Conservation (phyloP, 345 rosid species). For the Pistacia vera region DNA sequence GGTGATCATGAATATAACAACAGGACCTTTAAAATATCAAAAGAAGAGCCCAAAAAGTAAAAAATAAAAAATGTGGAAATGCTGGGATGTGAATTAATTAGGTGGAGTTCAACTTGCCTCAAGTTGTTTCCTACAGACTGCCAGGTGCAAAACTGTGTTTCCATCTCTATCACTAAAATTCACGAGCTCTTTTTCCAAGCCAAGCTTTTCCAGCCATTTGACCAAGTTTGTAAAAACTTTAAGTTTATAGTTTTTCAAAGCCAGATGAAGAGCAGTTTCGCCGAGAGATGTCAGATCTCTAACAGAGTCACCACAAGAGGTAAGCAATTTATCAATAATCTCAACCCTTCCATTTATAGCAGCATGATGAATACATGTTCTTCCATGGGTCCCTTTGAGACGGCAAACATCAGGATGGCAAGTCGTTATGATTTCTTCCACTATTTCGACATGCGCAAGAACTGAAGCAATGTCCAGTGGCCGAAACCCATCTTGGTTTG, state of each 20-base stretch:
- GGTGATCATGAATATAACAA: neutral
- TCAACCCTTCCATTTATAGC: neutral
- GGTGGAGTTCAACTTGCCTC: neutral
- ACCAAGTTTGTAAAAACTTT: slow-evolving; percentile 2
- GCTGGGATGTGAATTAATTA: no score
- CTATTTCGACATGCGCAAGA: neutral
- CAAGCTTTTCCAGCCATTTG: neutral
- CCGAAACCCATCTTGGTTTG: no score
- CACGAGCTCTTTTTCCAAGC: neutral
- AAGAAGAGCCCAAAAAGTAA: no score
- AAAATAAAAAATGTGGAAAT: no score
- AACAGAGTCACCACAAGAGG: neutral
- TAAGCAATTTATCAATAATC: neutral
- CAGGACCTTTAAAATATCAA: no score
- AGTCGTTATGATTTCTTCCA: neutral
- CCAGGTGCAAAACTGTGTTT: slow-evolving; percentile 13
- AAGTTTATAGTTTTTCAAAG: slow-evolving; percentile 1
- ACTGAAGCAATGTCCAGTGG: no score
- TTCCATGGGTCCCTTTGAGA: neutral
- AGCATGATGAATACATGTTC: slow-evolving; percentile 14
- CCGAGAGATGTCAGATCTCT: neutral
- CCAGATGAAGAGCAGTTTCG: slow-evolving; percentile 8
- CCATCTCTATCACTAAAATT: neutral
- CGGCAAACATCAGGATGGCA: neutral
- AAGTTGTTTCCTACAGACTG: neutral